Conservation (phyloP, 2,329 filamentous ascomycete species). For the Ilyonectria mors-panacis region DNA sequence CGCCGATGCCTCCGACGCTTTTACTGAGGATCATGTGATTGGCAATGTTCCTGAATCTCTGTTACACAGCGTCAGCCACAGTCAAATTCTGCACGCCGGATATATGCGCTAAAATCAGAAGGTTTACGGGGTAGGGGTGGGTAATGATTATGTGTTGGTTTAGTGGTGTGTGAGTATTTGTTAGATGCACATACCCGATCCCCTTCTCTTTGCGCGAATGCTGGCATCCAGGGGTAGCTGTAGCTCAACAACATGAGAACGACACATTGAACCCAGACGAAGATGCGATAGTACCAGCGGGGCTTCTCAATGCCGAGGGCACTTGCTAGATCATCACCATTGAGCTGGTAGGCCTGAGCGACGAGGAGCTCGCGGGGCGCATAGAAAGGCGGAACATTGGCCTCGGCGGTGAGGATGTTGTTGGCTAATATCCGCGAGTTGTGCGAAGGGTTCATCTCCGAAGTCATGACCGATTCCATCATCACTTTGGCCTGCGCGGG, state of each 20-base stretch:
- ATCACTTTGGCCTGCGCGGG: slow-evolving; percentile 69
- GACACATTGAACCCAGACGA: slow-evolving; percentile 77
- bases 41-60: slow-evolving; percentile 48
- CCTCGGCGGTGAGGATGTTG: slow-evolving; percentile 81
- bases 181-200: slow-evolving; percentile 45
- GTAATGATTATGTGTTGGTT: slow-evolving; percentile 9
- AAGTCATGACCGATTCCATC: slow-evolving; percentile 77
- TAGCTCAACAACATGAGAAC: slow-evolving; percentile 73
- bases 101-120: slow-evolving; percentile 14
- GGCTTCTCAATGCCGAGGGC: slow-evolving; percentile 72
- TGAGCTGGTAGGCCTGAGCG: slow-evolving; percentile 79
- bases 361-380: slow-evolving; percentile 77
- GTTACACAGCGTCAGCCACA: slow-evolving; percentile 33
- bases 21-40: slow-evolving; percentile 73
- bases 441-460: slow-evolving; percentile 76
- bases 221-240: slow-evolving; percentile 55
- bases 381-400: slow-evolving; percentile 75
- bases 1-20: slow-evolving; percentile 72
- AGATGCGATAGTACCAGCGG: slow-evolving; percentile 68
- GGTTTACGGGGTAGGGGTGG: background rate
- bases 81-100: background rate
- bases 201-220: slow-evolving; percentile 55
- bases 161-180: background rate
- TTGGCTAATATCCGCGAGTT: slow-evolving; percentile 77
- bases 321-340: slow-evolving; percentile 74